A percentile compares a stretch with the other conserved stretches of the same genome.
Conservation (phyloP, 1,139 yeast genomes). For the Diutina pseudorugosa region DNA sequence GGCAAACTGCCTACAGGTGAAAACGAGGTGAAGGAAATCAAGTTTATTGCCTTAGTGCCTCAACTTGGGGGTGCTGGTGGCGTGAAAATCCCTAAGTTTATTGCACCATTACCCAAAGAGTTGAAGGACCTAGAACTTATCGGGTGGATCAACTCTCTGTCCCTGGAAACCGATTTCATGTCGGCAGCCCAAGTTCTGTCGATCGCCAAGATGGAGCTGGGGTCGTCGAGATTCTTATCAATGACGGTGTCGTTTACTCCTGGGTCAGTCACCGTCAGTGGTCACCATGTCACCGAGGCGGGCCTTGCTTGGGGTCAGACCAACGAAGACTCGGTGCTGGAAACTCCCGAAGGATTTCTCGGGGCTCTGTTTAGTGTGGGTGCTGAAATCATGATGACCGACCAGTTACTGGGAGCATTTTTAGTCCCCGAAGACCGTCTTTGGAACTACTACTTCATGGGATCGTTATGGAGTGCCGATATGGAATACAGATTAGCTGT, state of each 20-base stretch:
- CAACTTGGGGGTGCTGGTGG: slow-evolving; percentile 69
- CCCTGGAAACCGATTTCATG: slow-evolving; percentile 46
- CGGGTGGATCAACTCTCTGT: slow-evolving; percentile 78
- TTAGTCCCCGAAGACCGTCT: slow-evolving; percentile 74
- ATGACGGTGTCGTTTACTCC: slow-evolving; percentile 66
- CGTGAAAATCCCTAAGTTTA: slow-evolving; percentile 44
- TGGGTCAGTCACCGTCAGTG: slow-evolving; percentile 72
- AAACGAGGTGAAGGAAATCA: slow-evolving; percentile 62
- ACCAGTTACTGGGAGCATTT: slow-evolving; percentile 68
- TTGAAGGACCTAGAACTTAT: slow-evolving; percentile 44
- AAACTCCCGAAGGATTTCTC: slow-evolving; percentile 48
- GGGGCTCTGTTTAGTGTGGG: neutral
- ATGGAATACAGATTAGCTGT: slow-evolving; percentile 52
- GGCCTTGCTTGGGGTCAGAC: slow-evolving; percentile 73
- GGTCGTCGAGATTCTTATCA: slow-evolving; percentile 34
- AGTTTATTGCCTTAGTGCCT: slow-evolving; percentile 70
- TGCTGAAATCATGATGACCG: slow-evolving; percentile 66
- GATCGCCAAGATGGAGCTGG: slow-evolving; percentile 33
- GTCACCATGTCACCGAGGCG: slow-evolving; percentile 44
- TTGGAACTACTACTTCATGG: slow-evolving; percentile 89
- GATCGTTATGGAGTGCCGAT: slow-evolving; percentile 66
- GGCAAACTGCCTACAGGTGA: slow-evolving; percentile 70
- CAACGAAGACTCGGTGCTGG: slow-evolving; percentile 45
- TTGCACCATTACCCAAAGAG: slow-evolving; percentile 13
- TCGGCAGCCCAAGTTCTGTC: slow-evolving; percentile 63